A percentile compares a stretch with the other conserved stretches of the same genome.
phyloP scores from a whole-genome alignment of 2,329 filamentous ascomycete species.

The Kalmusia sp. region DNA sequence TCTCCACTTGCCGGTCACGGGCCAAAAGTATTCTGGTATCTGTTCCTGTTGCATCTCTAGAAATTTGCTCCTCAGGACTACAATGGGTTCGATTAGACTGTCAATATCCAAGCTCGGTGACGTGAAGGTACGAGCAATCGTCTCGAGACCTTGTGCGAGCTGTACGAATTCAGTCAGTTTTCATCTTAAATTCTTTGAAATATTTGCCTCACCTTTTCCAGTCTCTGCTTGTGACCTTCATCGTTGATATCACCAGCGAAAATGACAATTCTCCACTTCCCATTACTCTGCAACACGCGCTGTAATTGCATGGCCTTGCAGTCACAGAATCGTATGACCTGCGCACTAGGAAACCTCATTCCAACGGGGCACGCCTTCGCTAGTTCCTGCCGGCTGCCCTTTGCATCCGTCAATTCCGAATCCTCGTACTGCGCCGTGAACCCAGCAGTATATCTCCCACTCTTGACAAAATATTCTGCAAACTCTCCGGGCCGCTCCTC shows the following conservation, averaged over 20 bases:
- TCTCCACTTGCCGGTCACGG: constrained; percentile 61
- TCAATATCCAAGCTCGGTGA: constrained; percentile 55
- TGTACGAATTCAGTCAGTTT: constrained; percentile 16
- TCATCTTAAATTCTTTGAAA: too few relatives aligned
- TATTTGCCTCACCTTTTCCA: constrained; percentile 52
- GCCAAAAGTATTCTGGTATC: constrained; percentile 65
- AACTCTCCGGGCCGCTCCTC: constrained; percentile 58
- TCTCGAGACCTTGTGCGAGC: constrained; percentile 28
- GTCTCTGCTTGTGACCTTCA: constrained; percentile 25
- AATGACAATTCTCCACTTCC: constrained; percentile 59
- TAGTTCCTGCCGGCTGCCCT: constrained; percentile 41
- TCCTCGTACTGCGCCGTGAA: constrained; percentile 63
- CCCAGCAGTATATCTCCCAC: constrained; percentile 67
- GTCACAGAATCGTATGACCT: constrained; percentile 67
- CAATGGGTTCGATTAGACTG: constrained; percentile 63
- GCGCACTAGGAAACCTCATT: constrained; percentile 61
- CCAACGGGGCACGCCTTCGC: constrained; percentile 52
- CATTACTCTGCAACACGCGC: constrained; percentile 59
- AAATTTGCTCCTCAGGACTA: constrained; percentile 61
- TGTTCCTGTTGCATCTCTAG: constrained; percentile 57
- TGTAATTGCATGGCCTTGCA: constrained; percentile 63
- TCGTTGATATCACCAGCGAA: constrained; percentile 56
- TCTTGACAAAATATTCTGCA: constrained; percentile 63
- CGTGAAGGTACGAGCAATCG: constrained; percentile 53
- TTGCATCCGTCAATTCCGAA: constrained; percentile 54